phyloP scores from a whole-genome alignment of 495 filamentous ascomycete genomes.

The Schizothecium vesticola region DNA sequence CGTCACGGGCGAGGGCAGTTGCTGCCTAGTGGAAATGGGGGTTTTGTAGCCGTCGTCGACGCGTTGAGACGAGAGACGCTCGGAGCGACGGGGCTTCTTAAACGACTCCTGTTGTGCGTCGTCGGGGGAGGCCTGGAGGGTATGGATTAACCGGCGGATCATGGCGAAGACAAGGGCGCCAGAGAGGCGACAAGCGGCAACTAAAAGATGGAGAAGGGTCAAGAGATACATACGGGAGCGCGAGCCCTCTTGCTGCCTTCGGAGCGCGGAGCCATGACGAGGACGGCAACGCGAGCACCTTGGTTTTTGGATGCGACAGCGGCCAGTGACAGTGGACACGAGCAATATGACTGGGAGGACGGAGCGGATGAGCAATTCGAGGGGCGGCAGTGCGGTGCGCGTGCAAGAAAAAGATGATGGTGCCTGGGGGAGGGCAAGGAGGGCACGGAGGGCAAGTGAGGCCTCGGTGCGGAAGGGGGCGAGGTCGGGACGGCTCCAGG shows the following conservation, averaged over 20 bases:
- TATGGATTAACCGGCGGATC: conserved; percentile 27
- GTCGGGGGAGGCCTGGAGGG: conserved; percentile 40
- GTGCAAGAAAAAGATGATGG: conserved; percentile 6
- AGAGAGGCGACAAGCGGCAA: conserved; percentile 4
- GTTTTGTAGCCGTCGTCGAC: conserved; percentile 47
- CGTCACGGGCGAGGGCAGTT: conserved; percentile 81
- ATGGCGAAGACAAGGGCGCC: conserved; percentile 23
- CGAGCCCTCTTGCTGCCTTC: conserved; percentile 51
- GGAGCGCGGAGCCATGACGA: conserved; percentile 47
- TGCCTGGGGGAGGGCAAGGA: conserved; percentile 8
- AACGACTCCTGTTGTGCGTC: conserved; percentile 40
- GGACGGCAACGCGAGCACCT: background rate
- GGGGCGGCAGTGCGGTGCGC: conserved; percentile 6
- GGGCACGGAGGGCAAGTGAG: background rate
- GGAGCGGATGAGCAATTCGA: conserved; percentile 9
- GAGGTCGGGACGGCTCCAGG: background rate
- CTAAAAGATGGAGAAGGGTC: conserved; percentile 4
- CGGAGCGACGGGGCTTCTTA: conserved; percentile 65
- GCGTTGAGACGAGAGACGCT: conserved; percentile 46
- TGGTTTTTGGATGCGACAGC: conserved; percentile 8
- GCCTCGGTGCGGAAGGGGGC: background rate
- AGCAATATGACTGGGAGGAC: background rate
- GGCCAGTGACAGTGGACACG: background rate
- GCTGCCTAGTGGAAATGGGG: conserved; percentile 56
- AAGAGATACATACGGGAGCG: conserved; percentile 31